Evolutionary conservation across 306 rosid genomes (phyloP).

Genomic region (Pterocarpus macrocarpus): DNA sequence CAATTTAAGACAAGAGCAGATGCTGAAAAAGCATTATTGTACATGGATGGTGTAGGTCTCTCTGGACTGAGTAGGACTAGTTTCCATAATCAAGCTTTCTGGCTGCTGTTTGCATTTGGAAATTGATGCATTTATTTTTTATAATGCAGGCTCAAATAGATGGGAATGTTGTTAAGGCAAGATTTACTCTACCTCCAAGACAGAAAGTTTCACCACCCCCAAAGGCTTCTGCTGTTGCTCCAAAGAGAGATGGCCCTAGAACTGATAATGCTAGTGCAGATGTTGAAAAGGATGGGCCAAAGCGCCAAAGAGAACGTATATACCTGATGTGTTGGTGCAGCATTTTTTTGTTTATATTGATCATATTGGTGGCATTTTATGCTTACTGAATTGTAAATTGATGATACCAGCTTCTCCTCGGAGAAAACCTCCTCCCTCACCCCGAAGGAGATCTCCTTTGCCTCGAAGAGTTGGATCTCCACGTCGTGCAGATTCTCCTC

Average conservation of each 20-base stretch:
- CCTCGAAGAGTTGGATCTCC: conserved; percentile 93
- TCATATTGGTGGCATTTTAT: conserved; percentile 11
- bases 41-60: conserved; percentile 95
- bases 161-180: conserved; percentile 89
- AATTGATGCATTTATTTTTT: conserved; percentile 42
- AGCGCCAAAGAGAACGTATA: conserved; percentile 85
- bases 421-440: conserved; percentile 79
- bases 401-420: conserved; percentile 76
- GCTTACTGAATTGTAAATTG: conserved; percentile 40
- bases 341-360: neutral
- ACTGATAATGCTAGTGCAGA: conserved; percentile 75
- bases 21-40: conserved; percentile 88
- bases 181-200: conserved; percentile 87
- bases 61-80: conserved; percentile 18
- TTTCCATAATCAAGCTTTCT: conserved; percentile 34
- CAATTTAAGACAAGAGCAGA: conserved; percentile 89
- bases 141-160: conserved; percentile 92
- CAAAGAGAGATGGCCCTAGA: conserved; percentile 84
- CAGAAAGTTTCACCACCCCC: conserved; percentile 85
- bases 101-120: conserved; percentile 25
- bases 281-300: conserved; percentile 81
- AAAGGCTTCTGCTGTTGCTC: conserved; percentile 65
- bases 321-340: conserved; percentile 23
- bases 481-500: conserved; percentile 83
- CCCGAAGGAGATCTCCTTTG: conserved; percentile 88